Percentiles rank a stretch among this genome's conserved stretches.
Evolutionary conservation across 164 flowering plant genomes (phyloP).

Genomic region (Magnolia kwangsiensis): DNA sequence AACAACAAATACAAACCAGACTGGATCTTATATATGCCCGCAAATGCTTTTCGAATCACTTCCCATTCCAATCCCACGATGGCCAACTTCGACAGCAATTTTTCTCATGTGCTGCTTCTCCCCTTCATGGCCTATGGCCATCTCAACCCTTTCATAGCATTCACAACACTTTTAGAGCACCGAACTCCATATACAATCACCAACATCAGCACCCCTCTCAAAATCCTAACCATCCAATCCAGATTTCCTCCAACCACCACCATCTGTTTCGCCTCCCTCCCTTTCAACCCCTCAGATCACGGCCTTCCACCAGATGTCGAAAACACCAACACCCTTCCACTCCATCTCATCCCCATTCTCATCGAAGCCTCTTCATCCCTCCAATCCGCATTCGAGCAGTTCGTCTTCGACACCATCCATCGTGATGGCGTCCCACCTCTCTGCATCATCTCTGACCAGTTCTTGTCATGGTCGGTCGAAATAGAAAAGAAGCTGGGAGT

Average conservation of each 20-base stretch:
- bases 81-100: too few relatives aligned
- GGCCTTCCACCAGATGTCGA: constrained; percentile 16
- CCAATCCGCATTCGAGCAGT: constrained; percentile 8
- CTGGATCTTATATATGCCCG: too few relatives aligned
- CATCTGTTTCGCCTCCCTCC: constrained; percentile 9
- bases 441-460: constrained; percentile 18
- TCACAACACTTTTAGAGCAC: constrained; percentile 7
- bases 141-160: constrained; percentile 11
- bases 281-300: constrained; percentile 13
- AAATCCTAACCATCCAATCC: constrained; percentile 3
- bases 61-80: too few relatives aligned
- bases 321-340: constrained; percentile 12
- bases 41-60: too few relatives aligned
- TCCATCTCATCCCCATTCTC: constrained; percentile 1
- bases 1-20: too few relatives aligned
- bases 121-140: constrained; percentile 22
- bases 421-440: neutral
- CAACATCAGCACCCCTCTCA: constrained; percentile 14
- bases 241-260: neutral
- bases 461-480: constrained; percentile 12
- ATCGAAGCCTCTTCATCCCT: constrained; percentile 8
- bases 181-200: constrained; percentile 6
- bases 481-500: constrained; percentile 2
- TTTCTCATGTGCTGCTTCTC: constrained; percentile 7
- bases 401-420: neutral